These are phyloP conservation scores for Boletellus dicymbophilus DNA, from an alignment of 1,284 basidiomycete genomes.

Conservation along the genomic window DNA sequence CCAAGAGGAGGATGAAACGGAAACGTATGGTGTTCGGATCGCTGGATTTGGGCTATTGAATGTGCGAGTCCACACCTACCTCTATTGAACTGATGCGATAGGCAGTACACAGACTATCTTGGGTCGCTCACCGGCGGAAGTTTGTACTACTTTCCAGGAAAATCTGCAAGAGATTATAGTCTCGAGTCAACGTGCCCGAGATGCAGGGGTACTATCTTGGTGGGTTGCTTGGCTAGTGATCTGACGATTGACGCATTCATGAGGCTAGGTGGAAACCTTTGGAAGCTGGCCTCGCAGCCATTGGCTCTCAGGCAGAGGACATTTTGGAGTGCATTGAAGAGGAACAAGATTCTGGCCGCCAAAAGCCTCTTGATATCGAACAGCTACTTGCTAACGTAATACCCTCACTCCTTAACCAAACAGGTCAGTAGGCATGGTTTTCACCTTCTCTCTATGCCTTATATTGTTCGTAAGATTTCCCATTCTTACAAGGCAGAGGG, in stretches of 20 bases:
- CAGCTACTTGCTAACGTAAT: conserved; percentile 78
- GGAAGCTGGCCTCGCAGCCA: conserved; percentile 80
- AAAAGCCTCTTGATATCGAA: conserved; percentile 76
- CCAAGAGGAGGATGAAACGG: conserved; percentile 92
- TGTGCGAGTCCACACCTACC: conserved; percentile 44
- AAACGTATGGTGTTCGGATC: conserved; percentile 80
- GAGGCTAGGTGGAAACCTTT: conserved; percentile 81
- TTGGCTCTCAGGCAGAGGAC: conserved; percentile 84
- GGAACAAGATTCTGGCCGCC: conserved; percentile 61
- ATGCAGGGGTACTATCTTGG: conserved; percentile 58
- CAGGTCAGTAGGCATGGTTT: conserved; percentile 45
- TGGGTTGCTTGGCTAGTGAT: conserved; percentile 18
- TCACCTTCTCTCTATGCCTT: not conserved
- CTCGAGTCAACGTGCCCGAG: conserved; percentile 55
- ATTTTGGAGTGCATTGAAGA: conserved; percentile 79
- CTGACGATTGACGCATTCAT: conserved; percentile 3
- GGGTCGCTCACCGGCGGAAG: conserved; percentile 62
- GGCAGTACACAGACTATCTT: conserved; percentile 60
- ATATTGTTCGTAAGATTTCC: conserved; percentile 53
- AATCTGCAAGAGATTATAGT: conserved; percentile 58
- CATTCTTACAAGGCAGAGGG: conserved; percentile 92
- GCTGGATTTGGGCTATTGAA: conserved; percentile 84
- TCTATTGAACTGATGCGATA: conserved; percentile 11
- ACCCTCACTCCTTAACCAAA: conserved; percentile 70
- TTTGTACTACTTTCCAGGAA: conserved; percentile 58